These are phyloP conservation scores for carrot (Daucus carota) DNA, from an alignment of 129 eudicot species.

Conservation along the genomic window DH1_v3.0 NC_030387.2:33136001-33136500, in stretches of 20 bases:
- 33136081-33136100: no score
- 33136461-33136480: slow-evolving; percentile 25
- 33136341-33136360: background rate
- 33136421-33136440: background rate
- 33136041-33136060: background rate
- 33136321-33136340: background rate
- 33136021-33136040: background rate
- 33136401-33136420: background rate
- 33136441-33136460: slow-evolving; percentile 10
- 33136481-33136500: slow-evolving; percentile 15
- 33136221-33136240: no score
- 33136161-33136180: no score
- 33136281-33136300: background rate
- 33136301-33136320: background rate
- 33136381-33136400: background rate
- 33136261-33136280: background rate
- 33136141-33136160: no score
- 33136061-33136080: background rate
- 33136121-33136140: no score
- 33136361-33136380: background rate
- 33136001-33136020: background rate
- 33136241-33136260: no score
- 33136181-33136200: background rate
- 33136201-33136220: background rate
- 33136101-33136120: no score